These are phyloP conservation scores for Reticulascus tulasneorum DNA, from an alignment of 2,329 filamentous ascomycete genomes.

Conservation along the genomic window DNA sequence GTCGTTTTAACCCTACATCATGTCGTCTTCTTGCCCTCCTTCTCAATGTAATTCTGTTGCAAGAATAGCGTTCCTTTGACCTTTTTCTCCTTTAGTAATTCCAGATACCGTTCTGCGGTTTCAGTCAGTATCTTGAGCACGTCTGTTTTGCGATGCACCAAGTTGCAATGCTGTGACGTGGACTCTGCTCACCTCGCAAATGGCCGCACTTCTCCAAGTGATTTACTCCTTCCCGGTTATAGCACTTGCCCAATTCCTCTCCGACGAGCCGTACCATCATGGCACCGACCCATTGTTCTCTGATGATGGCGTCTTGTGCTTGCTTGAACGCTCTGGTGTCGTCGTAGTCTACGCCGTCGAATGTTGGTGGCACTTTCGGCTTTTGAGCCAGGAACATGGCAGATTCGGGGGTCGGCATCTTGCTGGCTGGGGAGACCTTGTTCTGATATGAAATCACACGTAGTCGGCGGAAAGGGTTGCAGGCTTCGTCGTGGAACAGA, in stretches of 20 bases:
- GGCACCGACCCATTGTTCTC: constrained; percentile 83
- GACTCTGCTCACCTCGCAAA: constrained; percentile 64
- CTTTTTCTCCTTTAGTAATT: constrained; percentile 71
- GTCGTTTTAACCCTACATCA: no score
- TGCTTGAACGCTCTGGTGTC: constrained; percentile 77
- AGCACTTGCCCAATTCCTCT: constrained; percentile 83
- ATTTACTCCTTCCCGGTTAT: constrained; percentile 78
- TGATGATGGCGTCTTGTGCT: constrained; percentile 75
- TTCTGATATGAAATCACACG: no score
- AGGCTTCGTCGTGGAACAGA: no score
- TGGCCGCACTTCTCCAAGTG: constrained; percentile 83
- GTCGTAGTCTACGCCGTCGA: constrained; percentile 83
- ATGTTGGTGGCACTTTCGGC: constrained; percentile 75
- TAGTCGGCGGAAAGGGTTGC: no score
- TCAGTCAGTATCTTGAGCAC: constrained; percentile 1
- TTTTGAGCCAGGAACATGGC: constrained; percentile 78
- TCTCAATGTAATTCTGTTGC: constrained; percentile 69
- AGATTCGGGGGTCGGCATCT: constrained; percentile 81
- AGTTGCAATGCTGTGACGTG: background rate
- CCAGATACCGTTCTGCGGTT: constrained; percentile 67
- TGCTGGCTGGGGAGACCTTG: constrained; percentile 15
- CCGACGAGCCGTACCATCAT: constrained; percentile 84
- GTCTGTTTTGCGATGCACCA: background rate
- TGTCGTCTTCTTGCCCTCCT: constrained; percentile 37
- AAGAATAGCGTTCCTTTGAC: constrained; percentile 76